Base-by-base conservation (phyloP, 352 stramenopile genomes). In the Globisporangium paroecandrum region DNA sequence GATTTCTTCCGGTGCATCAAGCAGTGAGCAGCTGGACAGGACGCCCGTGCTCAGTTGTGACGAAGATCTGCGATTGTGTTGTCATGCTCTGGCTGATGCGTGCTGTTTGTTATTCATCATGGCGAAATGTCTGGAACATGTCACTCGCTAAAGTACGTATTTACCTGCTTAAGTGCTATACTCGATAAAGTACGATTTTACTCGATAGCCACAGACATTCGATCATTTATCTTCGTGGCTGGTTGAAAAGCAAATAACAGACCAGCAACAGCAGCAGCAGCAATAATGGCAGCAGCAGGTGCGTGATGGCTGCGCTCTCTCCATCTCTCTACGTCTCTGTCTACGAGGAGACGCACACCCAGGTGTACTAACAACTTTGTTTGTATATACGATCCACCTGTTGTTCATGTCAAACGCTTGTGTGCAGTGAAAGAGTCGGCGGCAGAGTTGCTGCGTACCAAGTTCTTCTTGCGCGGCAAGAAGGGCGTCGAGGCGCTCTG, bases 391-490 rank as follows among this genome's bases (percentile, higher is more conserved):
- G 5, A 20, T 9, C 5, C 18, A 8, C 18, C 18, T 51, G 15
- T 7, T 51, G 41, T 47, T 18, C 41, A n/a, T 51, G 5, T n/a
- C 18, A 20, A 12, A 32, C 18, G 18, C 10, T 20, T 51, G 56
- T 32, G 1, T n/a, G 20, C 56, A 61, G 56, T 61, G 32, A 61
- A 61, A 65, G 65, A 65, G 9, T 51, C 65, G n/a, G 65, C 61
- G 18, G 43, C 46, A n/a, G 61, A 72, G 38, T 49, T 72, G 62
- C 41, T 84, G 56, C 82, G 82, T 66, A 95, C 85, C 66, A 95
- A 95, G 77, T 85, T 95, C 66, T 95, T 94, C 72, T 70, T 94
- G 64, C 88, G 88, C 57, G 83, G 86, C 62, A 93, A 87, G 73
- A 56, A 75, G 59, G 83, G 86, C 62, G 73, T 95, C n/a, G 88